Base-by-base conservation (phyloP, 768 basidiomycete genomes). In the Lentinula detonsa region DNA sequence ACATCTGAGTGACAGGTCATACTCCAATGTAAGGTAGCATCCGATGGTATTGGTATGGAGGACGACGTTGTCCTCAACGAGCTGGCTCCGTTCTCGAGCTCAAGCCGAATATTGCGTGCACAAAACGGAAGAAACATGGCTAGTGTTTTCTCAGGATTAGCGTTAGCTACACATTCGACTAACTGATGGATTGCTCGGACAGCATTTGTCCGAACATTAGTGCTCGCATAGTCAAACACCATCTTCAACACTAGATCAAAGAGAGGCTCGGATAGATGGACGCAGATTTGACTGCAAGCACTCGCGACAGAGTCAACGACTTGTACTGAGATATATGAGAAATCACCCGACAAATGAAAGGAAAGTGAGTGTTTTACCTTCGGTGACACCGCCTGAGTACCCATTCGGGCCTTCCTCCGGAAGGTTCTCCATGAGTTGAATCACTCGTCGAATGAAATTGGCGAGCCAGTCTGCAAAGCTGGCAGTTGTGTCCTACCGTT, bases 1-100 rank as follows among this genome's bases (percentile, higher is more conserved):
- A 18, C 28, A 34, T 57, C 42, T 34, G 7, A 48, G 13, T 23
- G 43, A 61, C 39, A 60, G 39, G 18, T 71, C 85, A 59, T 72
- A 90, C 89, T 91, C 89, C 91, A 93, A 67, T 95, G 92, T 54
- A 96, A 76, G 16, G 91, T 92, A 3, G 90, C 90, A 71, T 94
- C 92, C 1, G 90, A 88, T 2, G 90, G 86, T 43, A 90, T 73
- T 1, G 88, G 85, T 1, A 79, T 78, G 3, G 87, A 85, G 35
- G 81, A 76, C 2, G 88, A 87, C 1, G 91, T 93, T 15, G 88
- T 87, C 70, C 80, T 81, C 65, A 81, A 76, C 60, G 85, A 89
- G 67, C 86, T 88, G 7, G 94, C 93, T 4, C 94, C 94, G 65
- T 88, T 86, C 64, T 94, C 92, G 11, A 95, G 78, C 70, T 97